A percentile compares a stretch with the other conserved stretches of the same genome.
Evolutionary conservation across 176 grass and related monocot genomes (phyloP).

Genomic region (Musa beccarii): DNA sequence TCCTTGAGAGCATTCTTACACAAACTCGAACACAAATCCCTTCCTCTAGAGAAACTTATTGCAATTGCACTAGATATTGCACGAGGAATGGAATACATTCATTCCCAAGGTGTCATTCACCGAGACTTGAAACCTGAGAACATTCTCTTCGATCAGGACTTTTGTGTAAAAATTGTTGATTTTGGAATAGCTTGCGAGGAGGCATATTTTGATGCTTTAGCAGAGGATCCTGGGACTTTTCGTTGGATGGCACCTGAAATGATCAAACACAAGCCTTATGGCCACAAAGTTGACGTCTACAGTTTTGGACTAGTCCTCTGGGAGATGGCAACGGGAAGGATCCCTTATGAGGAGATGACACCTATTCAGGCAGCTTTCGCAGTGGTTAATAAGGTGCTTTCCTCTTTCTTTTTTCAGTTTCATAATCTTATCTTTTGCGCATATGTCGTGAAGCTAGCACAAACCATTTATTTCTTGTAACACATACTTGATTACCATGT

Average conservation of each 20-base stretch:
- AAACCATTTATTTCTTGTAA: background rate
- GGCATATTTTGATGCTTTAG: background rate
- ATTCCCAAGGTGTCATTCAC: background rate
- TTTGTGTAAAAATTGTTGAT: background rate
- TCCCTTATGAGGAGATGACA: slow-evolving; percentile 2
- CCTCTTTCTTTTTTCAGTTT: background rate
- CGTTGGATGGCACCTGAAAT: slow-evolving; percentile 7
- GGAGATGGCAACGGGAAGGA: slow-evolving; percentile 1
- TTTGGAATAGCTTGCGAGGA: background rate
- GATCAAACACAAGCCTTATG: slow-evolving; percentile 7
- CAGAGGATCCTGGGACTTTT: background rate
- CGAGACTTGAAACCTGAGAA: background rate
- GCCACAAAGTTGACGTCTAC: slow-evolving; percentile 9
- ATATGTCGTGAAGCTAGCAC: background rate
- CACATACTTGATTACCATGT: background rate
- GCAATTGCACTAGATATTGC: background rate
- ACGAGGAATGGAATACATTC: background rate
- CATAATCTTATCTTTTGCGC: background rate
- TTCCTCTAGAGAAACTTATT: background rate
- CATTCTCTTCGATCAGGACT: background rate
- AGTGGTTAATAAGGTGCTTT: slow-evolving; percentile 10
- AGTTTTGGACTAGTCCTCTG: slow-evolving; percentile 8
- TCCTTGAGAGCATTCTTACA: background rate
- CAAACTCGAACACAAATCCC: background rate
- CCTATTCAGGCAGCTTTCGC: slow-evolving; percentile 10